These are phyloP conservation scores for Urochloa ruziziensis DNA, from an alignment of 176 grass and related monocot genomes.

Conservation along the genomic window DNA sequence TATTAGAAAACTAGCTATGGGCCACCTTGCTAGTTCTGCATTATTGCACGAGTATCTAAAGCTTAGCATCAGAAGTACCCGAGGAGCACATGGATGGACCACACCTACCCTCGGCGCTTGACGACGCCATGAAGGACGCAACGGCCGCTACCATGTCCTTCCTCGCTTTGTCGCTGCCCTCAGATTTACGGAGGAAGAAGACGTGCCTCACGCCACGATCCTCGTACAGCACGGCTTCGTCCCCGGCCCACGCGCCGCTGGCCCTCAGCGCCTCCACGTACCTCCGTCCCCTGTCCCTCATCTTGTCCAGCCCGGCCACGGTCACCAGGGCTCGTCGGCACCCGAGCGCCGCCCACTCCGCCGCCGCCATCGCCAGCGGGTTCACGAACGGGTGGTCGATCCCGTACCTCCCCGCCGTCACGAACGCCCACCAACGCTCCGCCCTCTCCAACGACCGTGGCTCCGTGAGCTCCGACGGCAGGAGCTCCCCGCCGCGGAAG, in stretches of 20 bases:
- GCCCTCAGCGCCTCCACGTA: slow-evolving; percentile 51
- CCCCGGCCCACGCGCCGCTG: slow-evolving; percentile 52
- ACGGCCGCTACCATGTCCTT: slow-evolving; percentile 21
- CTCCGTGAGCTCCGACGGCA: slow-evolving; percentile 38
- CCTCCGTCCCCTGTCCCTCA: slow-evolving; percentile 39
- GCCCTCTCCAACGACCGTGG: not conserved
- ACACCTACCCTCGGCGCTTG: not conserved
- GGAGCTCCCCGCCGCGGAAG: slow-evolving; percentile 30
- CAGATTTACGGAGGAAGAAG: slow-evolving; percentile 12
- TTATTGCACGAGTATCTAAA: not conserved
- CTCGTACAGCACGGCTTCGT: slow-evolving; percentile 42
- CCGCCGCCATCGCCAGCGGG: slow-evolving; percentile 28
- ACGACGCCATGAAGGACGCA: slow-evolving; percentile 10
- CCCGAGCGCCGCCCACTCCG: slow-evolving; percentile 31
- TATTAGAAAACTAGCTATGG: no score
- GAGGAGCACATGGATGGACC: not conserved
- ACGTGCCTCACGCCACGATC: slow-evolving; percentile 30
- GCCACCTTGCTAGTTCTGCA: no score
- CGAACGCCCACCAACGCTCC: slow-evolving; percentile 21
- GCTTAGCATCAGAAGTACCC: not conserved
- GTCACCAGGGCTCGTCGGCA: slow-evolving; percentile 45
- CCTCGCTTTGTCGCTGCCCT: not conserved
- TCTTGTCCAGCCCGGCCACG: slow-evolving; percentile 31
- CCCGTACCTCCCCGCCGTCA: slow-evolving; percentile 22
- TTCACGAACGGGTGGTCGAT: slow-evolving; percentile 58